Base-by-base conservation (phyloP, 345 rosid genomes). In the Cardamine occulta region DNA sequence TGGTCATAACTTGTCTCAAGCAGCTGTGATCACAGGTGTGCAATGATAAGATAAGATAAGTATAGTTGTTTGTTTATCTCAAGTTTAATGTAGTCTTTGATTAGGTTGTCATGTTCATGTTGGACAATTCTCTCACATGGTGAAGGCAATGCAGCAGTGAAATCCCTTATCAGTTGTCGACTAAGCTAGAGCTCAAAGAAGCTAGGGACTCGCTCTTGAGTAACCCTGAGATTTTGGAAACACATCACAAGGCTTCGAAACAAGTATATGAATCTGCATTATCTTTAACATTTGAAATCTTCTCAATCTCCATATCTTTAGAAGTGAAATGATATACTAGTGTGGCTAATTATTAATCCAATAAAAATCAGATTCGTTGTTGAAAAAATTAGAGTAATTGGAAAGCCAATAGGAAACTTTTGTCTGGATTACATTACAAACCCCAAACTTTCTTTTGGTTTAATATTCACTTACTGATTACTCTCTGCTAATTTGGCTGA, bases 1-100 rank as follows among this genome's bases (percentile, higher is more conserved):
- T 59, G 98, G 98, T 73, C 98, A 93, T 76, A 93, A 93, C 83
- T 45, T 93, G 73, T 88, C 97, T 70, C 97, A 91, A 89, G 96
- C 98, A 80, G 93, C 98, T 49, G 94, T 81, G 90, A 75, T 93
- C 55, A 93, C 94, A 65, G 98, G 98, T 91, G 44, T 55, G 49
- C 54, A 66, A 1, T 49, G 62, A 49, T 47, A 45, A 66, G 35
- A 63, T 28, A 21, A 24, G 66, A n/a, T 59, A n/a, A 42, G 11
- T 62, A 55, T 35, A 4, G 18, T 6, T 18, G n/a, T 49, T 47
- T 13, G 7, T 52, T 49, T 70, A 31, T 35, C 10, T 32, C 4
- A 29, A 23, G 32, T 2, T 63, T 45, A 13, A 42, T 57, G n/a
- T 12, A 51, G 53, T 77, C 55, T 35, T 66, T 58, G 9, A 34